phyloP scores from a whole-genome alignment of 2,329 filamentous ascomycete species.

The Cyphellophora europaea region DNA sequence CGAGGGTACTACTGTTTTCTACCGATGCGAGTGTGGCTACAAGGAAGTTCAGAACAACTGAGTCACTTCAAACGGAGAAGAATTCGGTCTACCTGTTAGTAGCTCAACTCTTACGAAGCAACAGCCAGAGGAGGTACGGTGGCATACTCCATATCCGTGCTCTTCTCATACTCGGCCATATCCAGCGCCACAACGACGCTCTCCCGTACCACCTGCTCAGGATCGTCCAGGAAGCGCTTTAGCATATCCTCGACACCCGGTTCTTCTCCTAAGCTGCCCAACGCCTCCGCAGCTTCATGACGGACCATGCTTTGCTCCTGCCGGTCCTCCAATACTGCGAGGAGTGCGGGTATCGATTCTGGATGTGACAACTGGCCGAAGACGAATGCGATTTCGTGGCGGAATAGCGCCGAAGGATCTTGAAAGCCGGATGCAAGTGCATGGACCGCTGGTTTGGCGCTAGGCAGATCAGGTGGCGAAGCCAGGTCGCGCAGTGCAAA shows the following conservation, averaged over 20 bases:
- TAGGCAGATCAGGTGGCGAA: conserved; percentile 83
- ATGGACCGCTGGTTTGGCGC: conserved; percentile 75
- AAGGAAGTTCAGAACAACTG: conserved; percentile 43
- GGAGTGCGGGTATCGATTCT: conserved; percentile 87
- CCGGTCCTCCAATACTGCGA: conserved; percentile 64
- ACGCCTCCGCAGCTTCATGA: conserved; percentile 91
- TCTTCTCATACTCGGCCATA: conserved; percentile 95
- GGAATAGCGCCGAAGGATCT: conserved; percentile 84
- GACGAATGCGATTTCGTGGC: conserved; percentile 96
- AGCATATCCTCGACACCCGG: conserved; percentile 83
- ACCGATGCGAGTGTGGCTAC: conserved; percentile 74
- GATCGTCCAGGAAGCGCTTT: conserved; percentile 75
- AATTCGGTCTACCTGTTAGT: not conserved
- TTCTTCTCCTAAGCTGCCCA: conserved; percentile 88
- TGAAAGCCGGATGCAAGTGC: conserved; percentile 77
- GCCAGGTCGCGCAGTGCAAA: conserved; percentile 92
- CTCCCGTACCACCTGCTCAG: conserved; percentile 87
- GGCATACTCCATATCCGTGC: conserved; percentile 81
- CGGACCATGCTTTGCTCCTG: conserved; percentile 92
- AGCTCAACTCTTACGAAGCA: conserved; percentile 6
- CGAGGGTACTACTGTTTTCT: conserved; percentile 89
- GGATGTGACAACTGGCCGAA: conserved; percentile 95
- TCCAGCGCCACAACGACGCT: conserved; percentile 92
- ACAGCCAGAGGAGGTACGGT: conserved; percentile 57
- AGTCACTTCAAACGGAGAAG: no score